Percentiles rank a stretch among this genome's conserved stretches.
These are phyloP conservation scores for Xerocomus spinulosus DNA, from an alignment of 768 basidiomycete species.

Conservation along the genomic window DNA sequence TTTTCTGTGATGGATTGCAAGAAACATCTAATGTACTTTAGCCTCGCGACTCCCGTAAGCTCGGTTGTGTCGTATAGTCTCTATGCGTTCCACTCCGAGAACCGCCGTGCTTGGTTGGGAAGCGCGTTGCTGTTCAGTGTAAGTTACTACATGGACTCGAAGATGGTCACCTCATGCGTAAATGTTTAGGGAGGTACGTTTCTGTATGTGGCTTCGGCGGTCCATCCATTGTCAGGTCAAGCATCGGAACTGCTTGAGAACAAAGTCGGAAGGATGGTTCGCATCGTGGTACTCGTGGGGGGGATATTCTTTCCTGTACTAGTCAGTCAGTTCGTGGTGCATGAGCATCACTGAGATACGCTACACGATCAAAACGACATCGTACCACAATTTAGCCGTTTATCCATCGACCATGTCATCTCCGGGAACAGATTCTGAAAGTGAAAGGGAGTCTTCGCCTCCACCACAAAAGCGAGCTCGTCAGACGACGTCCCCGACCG, in stretches of 20 bases:
- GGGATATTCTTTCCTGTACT: slow-evolving; percentile 73
- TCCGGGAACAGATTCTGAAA: slow-evolving; percentile 26
- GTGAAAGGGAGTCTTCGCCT: slow-evolving; percentile 22
- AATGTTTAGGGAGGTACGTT: slow-evolving; percentile 78
- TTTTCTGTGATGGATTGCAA: slow-evolving; percentile 65
- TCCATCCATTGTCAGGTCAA: slow-evolving; percentile 68
- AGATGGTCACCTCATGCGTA: slow-evolving; percentile 1
- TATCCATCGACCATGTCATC: slow-evolving; percentile 24
- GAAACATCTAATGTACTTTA: slow-evolving; percentile 73
- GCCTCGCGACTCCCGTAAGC: slow-evolving; percentile 76
- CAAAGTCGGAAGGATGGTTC: slow-evolving; percentile 41
- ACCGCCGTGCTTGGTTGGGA: slow-evolving; percentile 57
- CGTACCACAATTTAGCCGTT: background rate
- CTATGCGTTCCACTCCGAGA: slow-evolving; percentile 45
- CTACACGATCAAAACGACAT: background rate
- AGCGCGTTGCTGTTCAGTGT: slow-evolving; percentile 82
- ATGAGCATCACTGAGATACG: slow-evolving; percentile 41
- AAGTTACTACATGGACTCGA: slow-evolving; percentile 23
- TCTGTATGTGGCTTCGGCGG: slow-evolving; percentile 87
- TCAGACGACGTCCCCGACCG: slow-evolving; percentile 31
- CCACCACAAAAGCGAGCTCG: slow-evolving; percentile 38
- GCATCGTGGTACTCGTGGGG: slow-evolving; percentile 50
- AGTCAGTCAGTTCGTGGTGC: slow-evolving; percentile 56
- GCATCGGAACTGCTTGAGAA: slow-evolving; percentile 31
- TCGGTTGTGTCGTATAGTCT: slow-evolving; percentile 73